These are phyloP conservation scores for Encephalitozoon hellem DNA, from an alignment of 371 early-diverging fungal genomes.

Conservation along the genomic window DNA sequence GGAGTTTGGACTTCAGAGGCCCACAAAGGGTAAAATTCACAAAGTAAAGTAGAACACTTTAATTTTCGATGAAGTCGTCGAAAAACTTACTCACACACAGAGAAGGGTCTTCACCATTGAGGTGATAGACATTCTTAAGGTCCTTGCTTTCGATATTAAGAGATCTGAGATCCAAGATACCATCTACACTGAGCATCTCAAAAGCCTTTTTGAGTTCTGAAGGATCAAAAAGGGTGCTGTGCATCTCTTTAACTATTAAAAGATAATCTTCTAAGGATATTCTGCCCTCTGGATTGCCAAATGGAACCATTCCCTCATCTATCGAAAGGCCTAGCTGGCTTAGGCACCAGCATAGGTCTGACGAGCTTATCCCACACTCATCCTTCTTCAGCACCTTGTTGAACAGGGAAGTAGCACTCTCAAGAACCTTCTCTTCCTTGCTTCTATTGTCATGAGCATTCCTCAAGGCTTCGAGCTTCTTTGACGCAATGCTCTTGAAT, in stretches of 20 bases:
- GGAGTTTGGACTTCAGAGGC: not conserved
- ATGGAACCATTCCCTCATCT: conserved; percentile 7
- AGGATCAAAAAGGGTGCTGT: not conserved
- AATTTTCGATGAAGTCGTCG: conserved; percentile 4
- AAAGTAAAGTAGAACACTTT: not conserved
- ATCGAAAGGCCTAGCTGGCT: not conserved
- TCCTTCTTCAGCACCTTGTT: not conserved
- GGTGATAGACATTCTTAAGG: not conserved
- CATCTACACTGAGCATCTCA: not conserved
- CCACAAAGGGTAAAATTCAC: not conserved
- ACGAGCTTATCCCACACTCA: not conserved
- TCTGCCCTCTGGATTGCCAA: not conserved
- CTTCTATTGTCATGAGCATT: not conserved
- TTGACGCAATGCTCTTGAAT: not conserved
- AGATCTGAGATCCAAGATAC: not conserved
- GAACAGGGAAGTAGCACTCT: not conserved
- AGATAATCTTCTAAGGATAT: conserved; percentile 4
- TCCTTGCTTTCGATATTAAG: not conserved
- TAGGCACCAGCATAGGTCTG: not conserved
- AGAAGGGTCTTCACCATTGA: not conserved
- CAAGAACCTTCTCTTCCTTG: not conserved
- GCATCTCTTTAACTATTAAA: conserved; percentile 2
- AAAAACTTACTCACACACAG: not conserved
- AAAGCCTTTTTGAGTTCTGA: not conserved
- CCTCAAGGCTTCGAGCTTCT: not conserved